Conservation (phyloP, 75 land plant genomes). For the Chamaecyparis obtusa region DNA sequence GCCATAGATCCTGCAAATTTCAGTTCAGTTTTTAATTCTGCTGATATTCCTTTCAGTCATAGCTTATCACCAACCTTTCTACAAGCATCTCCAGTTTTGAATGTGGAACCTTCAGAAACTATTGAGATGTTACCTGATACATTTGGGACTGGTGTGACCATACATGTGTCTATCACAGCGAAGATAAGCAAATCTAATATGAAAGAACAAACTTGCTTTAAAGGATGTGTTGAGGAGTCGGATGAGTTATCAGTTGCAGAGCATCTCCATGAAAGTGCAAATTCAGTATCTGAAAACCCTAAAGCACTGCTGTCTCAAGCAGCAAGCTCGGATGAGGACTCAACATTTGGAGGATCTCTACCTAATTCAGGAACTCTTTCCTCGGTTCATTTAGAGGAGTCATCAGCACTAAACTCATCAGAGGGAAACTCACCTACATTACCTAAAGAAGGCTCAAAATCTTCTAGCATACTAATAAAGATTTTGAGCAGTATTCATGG, state of each 20-base stretch:
- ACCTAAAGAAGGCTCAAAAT: not conserved
- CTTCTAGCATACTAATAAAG: not conserved
- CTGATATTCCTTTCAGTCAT: not conserved
- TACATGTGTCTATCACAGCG: not conserved
- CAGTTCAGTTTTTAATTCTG: not conserved
- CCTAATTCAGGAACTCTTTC: not conserved
- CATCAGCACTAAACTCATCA: not conserved
- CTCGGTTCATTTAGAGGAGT: not conserved
- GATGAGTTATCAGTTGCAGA: not conserved
- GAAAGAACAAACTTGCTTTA: not conserved
- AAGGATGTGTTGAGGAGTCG: not conserved
- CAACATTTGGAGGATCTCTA: not conserved
- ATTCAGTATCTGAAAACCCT: not conserved
- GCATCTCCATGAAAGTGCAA: not conserved
- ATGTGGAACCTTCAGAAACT: not conserved
- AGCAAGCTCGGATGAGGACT: not conserved
- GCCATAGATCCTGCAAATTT: not conserved
- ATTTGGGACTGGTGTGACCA: not conserved
- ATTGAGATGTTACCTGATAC: not conserved
- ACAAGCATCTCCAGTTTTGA: not conserved
- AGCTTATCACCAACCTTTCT: not conserved
- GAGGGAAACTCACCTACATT: not conserved
- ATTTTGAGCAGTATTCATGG: slow-evolving; percentile 2
- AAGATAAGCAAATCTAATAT: not conserved
- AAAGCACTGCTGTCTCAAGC: not conserved